Percentiles rank a stretch among this genome's conserved stretches.
phyloP scores from a whole-genome alignment of 495 filamentous ascomycete species.

The Talaromyces nanjingensis region DNA sequence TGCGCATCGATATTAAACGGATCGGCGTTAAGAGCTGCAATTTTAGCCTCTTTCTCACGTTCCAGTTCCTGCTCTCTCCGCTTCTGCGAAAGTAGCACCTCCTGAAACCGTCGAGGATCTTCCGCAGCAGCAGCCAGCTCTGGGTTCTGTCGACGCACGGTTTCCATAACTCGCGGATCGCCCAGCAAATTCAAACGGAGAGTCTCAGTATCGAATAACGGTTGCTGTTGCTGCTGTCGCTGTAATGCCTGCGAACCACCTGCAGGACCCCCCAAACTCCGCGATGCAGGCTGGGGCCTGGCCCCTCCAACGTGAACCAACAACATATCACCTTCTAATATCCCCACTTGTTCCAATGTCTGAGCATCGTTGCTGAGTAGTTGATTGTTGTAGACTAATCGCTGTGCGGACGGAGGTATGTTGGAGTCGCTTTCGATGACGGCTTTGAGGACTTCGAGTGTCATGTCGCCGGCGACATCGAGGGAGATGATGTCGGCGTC shows the following conservation, averaged over 20 bases:
- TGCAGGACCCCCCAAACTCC: slow-evolving; percentile 32
- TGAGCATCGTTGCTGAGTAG: slow-evolving; percentile 69
- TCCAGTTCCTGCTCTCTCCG: slow-evolving; percentile 62
- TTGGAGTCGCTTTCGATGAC: slow-evolving; percentile 63
- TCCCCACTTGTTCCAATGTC: slow-evolving; percentile 73
- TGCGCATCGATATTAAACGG: slow-evolving; percentile 89
- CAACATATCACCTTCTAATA: slow-evolving; percentile 89
- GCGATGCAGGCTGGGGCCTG: slow-evolving; percentile 16
- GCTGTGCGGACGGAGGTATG: slow-evolving; percentile 40
- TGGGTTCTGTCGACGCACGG: slow-evolving; percentile 62
- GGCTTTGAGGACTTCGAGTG: slow-evolving; percentile 78
- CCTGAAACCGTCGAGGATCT: slow-evolving; percentile 66
- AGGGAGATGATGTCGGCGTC: slow-evolving; percentile 78
- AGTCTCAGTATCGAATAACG: slow-evolving; percentile 66
- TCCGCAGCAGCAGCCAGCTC: slow-evolving; percentile 72
- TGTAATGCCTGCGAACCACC: slow-evolving; percentile 13
- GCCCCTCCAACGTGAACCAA: slow-evolving; percentile 62
- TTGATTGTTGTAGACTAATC: slow-evolving; percentile 82
- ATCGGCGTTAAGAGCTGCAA: slow-evolving; percentile 76
- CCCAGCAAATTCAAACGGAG: slow-evolving; percentile 77
- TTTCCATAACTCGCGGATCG: slow-evolving; percentile 61
- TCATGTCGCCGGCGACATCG: slow-evolving; percentile 77
- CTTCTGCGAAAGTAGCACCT: slow-evolving; percentile 57
- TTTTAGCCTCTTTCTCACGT: slow-evolving; percentile 69
- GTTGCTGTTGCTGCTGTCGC: slow-evolving; percentile 28